A percentile compares a stretch with the other conserved stretches of the same genome.
Conservation (phyloP, 106 monocot species). For the Allium cepa region DNA sequence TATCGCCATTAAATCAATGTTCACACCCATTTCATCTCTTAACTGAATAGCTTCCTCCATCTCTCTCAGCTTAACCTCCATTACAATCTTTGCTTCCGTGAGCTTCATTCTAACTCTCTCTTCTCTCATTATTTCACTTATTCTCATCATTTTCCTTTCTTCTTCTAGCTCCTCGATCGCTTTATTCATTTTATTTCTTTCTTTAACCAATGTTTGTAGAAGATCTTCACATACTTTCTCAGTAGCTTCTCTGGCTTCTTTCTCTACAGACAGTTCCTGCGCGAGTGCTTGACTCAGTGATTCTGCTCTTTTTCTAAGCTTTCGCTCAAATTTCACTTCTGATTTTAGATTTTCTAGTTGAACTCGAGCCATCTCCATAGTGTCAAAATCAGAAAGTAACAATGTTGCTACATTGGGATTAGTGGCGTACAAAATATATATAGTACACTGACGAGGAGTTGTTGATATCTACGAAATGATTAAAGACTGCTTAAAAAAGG, state of each 20-base stretch:
- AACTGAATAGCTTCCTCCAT: not conserved
- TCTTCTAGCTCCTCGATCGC: not conserved
- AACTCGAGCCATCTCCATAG: not conserved
- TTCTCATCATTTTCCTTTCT: not conserved
- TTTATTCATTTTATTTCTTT: not conserved
- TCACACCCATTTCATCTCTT: not conserved
- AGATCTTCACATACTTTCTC: not conserved
- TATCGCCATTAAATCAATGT: too few relatives aligned
- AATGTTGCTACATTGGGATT: not conserved
- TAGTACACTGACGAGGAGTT: not conserved
- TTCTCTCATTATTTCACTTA: not conserved
- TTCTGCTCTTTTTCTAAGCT: not conserved
- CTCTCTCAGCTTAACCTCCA: not conserved
- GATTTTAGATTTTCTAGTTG: not conserved
- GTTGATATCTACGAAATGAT: too few relatives aligned
- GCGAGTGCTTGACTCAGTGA: not conserved
- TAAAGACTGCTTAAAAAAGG: too few relatives aligned
- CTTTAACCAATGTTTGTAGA: not conserved
- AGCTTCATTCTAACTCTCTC: conserved; percentile 2
- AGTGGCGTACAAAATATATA: not conserved
- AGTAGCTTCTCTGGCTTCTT: not conserved
- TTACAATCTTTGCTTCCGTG: not conserved
- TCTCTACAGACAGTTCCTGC: not conserved
- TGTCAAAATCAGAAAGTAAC: not conserved
- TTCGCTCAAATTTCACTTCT: not conserved